phyloP scores from a whole-genome alignment of 2,329 filamentous ascomycete genomes.

The Diaporthe nobilis region DNA sequence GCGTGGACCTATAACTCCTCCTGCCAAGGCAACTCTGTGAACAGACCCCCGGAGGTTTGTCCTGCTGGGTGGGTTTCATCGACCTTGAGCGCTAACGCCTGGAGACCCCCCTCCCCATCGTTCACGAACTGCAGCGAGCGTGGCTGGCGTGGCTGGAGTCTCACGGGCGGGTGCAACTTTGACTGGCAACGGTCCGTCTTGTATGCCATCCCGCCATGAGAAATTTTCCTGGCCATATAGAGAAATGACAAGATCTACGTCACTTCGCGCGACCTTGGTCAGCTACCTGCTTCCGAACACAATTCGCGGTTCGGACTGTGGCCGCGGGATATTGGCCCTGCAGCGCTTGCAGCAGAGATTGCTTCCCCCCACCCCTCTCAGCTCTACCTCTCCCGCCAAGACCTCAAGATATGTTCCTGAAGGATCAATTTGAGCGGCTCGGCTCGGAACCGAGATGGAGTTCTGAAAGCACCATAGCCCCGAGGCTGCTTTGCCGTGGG shows the following conservation, averaged over 20 bases:
- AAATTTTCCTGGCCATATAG: not conserved
- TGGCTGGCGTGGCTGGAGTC: conserved; percentile 32
- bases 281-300: not conserved
- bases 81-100: conserved; percentile 1
- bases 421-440: conserved; percentile 25
- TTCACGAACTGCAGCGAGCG: conserved; percentile 12
- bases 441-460: conserved; percentile 28
- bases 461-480: not conserved
- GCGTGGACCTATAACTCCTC: conserved; percentile 24
- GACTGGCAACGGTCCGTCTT: conserved; percentile 12
- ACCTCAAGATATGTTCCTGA: not conserved
- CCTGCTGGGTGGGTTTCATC: conserved; percentile 26
- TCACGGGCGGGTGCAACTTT: conserved; percentile 26
- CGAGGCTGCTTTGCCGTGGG: conserved; percentile 9
- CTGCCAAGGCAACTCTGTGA: not conserved
- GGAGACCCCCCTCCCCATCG: conserved; percentile 2
- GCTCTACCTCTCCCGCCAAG: not conserved
- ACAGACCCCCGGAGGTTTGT: conserved; percentile 14
- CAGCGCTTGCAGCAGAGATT: conserved; percentile 12
- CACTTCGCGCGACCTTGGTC: not conserved
- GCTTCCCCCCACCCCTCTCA: not conserved
- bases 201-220: not conserved
- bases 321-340: conserved; percentile 21
- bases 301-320: conserved; percentile 18
- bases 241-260: conserved; percentile 21